Conservation (phyloP, 1,139 yeast species). For the Blastobotrys ciferrii region DNA sequence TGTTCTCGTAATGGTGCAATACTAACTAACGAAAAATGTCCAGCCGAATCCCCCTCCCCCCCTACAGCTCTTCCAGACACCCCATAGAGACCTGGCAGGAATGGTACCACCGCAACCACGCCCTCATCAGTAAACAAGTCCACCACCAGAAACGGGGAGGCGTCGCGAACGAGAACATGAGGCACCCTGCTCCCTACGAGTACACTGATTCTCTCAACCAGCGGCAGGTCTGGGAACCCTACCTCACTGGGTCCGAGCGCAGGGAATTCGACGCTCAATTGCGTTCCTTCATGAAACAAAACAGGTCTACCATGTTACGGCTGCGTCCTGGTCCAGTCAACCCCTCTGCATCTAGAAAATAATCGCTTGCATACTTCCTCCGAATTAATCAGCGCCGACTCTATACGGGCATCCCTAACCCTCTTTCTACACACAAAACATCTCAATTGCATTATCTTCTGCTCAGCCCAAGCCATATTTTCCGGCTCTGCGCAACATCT, state of each 20-base stretch:
- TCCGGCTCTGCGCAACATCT: too few species aligned
- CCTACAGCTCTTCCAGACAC: constrained; percentile 31
- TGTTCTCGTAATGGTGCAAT: not conserved
- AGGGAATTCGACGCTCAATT: constrained; percentile 34
- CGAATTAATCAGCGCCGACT: not conserved
- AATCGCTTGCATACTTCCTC: not conserved
- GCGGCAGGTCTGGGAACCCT: constrained; percentile 36
- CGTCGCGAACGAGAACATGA: constrained; percentile 20
- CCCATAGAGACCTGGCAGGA: constrained; percentile 38
- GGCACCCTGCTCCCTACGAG: constrained; percentile 33
- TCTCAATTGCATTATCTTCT: not conserved
- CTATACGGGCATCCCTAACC: not conserved
- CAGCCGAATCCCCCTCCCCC: constrained; percentile 20
- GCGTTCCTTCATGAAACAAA: constrained; percentile 33
- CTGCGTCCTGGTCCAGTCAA: constrained; percentile 31
- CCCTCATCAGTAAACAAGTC: constrained; percentile 18
- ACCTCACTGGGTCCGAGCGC: constrained; percentile 34
- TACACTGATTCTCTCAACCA: constrained; percentile 36
- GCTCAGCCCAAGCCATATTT: too few species aligned
- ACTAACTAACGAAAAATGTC: constrained; percentile 8
- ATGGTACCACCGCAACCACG: constrained; percentile 32
- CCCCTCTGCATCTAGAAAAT: not conserved
- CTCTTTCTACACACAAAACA: not conserved
- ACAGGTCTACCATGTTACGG: constrained; percentile 30
- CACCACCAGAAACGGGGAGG: constrained; percentile 11